Base-by-base conservation (phyloP, 768 basidiomycete species). In the Cubamyces lactineus region DNA sequence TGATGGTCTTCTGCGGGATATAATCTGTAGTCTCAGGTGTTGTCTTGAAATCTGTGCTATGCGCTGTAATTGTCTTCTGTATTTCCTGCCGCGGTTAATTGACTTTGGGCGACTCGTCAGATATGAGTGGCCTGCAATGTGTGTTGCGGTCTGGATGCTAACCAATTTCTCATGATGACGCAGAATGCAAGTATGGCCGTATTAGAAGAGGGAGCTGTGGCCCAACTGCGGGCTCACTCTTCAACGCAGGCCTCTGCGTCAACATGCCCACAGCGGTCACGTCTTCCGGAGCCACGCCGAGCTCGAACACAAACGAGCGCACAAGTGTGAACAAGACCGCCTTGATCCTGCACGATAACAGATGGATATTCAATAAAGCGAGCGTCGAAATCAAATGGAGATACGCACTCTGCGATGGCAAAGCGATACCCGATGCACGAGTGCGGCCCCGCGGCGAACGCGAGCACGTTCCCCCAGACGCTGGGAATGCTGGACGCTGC, bases 401-500 rank as follows among this genome's bases (percentile, higher is more conserved):
- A 34, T 21, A 51, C 49, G 28, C 28, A 84, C 82, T 84, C 84
- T 11, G 81, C 74, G 17, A 87, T 67, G 7, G 86, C 77, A 66
- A 87, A 87, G 4, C 82, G 79, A 67, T 82, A 87, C 0, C 86
- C 85, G 23, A 87, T 86, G 51, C 86, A 88, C 0, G 83, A 78
- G 17, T 80, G 77, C 16, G 84, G 82, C 2, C 87, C 87, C 21
- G 82, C 84, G 1, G 84, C 62, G 76, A 89, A 89, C 0, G 84
- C 80, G 24, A 87, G 67, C 65, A 83, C 65, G 62, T 85, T 81
- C 12, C 81, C 79, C 80, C 81, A 86, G 1, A 86, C 75, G 9
- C 85, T 82, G 9, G 87, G 87, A 28, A 87, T 74, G 0, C 70
- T 59, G 5, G 67, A 70, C 0, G 77, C 80, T 2, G 73, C 74